phyloP scores from a whole-genome alignment of 495 filamentous ascomycete species.

The Podospora pseudocomata region DNA sequence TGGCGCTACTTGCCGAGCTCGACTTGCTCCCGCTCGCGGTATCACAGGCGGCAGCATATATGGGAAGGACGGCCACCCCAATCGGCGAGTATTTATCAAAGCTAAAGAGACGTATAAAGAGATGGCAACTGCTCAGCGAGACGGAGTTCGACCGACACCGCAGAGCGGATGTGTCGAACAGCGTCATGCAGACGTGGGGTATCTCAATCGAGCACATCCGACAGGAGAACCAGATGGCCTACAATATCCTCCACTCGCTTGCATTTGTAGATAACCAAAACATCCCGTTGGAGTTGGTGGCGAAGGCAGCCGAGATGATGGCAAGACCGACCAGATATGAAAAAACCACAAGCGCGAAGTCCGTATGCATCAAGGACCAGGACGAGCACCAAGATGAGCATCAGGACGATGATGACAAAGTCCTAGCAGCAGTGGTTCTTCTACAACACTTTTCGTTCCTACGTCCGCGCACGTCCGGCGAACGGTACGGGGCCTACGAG shows the following conservation, averaged over 20 bases:
- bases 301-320: neutral
- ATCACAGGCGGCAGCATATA: constrained; percentile 30
- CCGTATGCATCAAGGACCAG: neutral
- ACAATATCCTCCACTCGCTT: constrained; percentile 20
- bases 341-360: neutral
- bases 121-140: constrained; percentile 17
- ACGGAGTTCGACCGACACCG: constrained; percentile 22
- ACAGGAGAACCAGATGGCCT: constrained; percentile 22
- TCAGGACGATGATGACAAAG: constrained; percentile 6
- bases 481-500: constrained; percentile 13
- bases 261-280: constrained; percentile 26
- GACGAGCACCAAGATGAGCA: neutral
- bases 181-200: constrained; percentile 27
- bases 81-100: constrained; percentile 21
- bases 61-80: constrained; percentile 25
- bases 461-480: neutral
- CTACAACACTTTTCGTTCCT: constrained; percentile 24
- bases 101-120: constrained; percentile 8
- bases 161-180: constrained; percentile 21
- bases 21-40: constrained; percentile 30
- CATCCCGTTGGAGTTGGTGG: constrained; percentile 21
- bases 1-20: constrained; percentile 24
- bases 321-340: neutral
- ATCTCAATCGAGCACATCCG: constrained; percentile 25
- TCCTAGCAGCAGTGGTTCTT: constrained; percentile 10